Evolutionary conservation across 2,329 filamentous ascomycete genomes (phyloP).

Genomic region (Microdochium trichocladiopsis): DNA sequence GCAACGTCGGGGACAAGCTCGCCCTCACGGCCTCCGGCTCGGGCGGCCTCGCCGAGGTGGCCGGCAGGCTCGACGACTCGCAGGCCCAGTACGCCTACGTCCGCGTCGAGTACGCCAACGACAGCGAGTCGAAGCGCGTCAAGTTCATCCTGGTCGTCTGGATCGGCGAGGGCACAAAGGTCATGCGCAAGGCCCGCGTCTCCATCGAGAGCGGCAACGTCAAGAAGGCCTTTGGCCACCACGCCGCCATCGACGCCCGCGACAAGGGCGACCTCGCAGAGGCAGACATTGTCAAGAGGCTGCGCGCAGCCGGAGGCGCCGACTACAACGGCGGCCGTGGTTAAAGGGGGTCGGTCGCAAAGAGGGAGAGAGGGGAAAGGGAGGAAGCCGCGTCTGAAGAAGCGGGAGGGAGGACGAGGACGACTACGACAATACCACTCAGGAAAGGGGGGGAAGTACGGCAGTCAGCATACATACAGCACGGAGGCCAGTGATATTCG

Average conservation of each 20-base stretch:
- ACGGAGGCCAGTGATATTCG: too few relatives aligned
- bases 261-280: slow-evolving; percentile 55
- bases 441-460: too few relatives aligned
- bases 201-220: slow-evolving; percentile 61
- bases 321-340: slow-evolving; percentile 64
- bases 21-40: slow-evolving; percentile 48
- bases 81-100: slow-evolving; percentile 62
- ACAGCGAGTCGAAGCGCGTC: slow-evolving; percentile 60
- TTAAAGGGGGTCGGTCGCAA: slow-evolving; percentile 20
- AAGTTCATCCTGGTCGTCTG: slow-evolving; percentile 64
- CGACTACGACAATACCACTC: background rate
- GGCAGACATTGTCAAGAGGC: slow-evolving; percentile 49
- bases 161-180: slow-evolving; percentile 58
- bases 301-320: slow-evolving; percentile 61
- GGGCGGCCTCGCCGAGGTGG: slow-evolving; percentile 54
- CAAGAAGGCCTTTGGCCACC: slow-evolving; percentile 55
- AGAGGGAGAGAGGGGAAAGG: background rate
- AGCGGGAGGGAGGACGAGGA: too few relatives aligned
- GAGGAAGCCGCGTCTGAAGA: too few relatives aligned
- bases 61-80: slow-evolving; percentile 44
- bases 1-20: slow-evolving; percentile 48
- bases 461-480: too few relatives aligned
- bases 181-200: slow-evolving; percentile 65
- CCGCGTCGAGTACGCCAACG: slow-evolving; percentile 63
- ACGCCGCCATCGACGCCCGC: slow-evolving; percentile 56